These are phyloP conservation scores for Apiospora marii DNA, from an alignment of 2,329 filamentous ascomycete genomes.

Conservation along the genomic window DNA sequence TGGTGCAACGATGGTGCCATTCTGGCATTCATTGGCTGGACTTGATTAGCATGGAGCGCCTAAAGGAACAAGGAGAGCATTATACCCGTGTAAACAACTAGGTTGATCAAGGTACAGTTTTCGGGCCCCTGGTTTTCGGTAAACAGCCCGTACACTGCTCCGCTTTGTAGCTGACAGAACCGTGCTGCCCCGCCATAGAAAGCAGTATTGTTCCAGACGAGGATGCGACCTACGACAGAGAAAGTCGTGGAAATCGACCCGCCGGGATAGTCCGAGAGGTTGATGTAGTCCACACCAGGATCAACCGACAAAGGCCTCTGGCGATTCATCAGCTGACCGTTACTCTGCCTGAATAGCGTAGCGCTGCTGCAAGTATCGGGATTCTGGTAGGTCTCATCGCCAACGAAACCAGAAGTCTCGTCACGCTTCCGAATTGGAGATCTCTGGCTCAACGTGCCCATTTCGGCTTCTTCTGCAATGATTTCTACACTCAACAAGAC, in stretches of 20 bases:
- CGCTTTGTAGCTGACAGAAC: conserved; percentile 12
- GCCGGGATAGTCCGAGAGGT: conserved; percentile 21
- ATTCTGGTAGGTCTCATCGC: conserved; percentile 19
- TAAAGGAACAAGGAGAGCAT: not conserved
- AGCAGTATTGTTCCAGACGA: conserved; percentile 24
- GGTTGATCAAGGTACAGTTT: conserved; percentile 14
- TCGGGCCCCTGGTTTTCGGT: not conserved
- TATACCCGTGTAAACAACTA: conserved; percentile 24
- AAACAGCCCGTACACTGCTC: conserved; percentile 21
- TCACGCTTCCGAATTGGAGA: conserved; percentile 8
- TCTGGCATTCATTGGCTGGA: conserved; percentile 12
- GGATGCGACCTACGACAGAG: not conserved
- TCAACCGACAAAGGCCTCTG: conserved; percentile 25
- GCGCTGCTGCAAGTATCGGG: conserved; percentile 22
- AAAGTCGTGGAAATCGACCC: conserved; percentile 26
- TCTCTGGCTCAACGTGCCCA: not conserved
- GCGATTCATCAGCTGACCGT: conserved; percentile 8
- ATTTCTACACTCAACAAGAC: conserved; percentile 24
- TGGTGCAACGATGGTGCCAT: not conserved
- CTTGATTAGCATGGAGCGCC: not conserved
- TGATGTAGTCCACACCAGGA: conserved; percentile 22
- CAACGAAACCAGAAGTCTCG: conserved; percentile 25
- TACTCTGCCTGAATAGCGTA: not conserved
- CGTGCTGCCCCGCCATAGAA: conserved; percentile 26
- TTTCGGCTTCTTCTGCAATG: not conserved